Base-by-base conservation (phyloP, 441 rosid genomes). In the Codiaeum variegatum region DNA sequence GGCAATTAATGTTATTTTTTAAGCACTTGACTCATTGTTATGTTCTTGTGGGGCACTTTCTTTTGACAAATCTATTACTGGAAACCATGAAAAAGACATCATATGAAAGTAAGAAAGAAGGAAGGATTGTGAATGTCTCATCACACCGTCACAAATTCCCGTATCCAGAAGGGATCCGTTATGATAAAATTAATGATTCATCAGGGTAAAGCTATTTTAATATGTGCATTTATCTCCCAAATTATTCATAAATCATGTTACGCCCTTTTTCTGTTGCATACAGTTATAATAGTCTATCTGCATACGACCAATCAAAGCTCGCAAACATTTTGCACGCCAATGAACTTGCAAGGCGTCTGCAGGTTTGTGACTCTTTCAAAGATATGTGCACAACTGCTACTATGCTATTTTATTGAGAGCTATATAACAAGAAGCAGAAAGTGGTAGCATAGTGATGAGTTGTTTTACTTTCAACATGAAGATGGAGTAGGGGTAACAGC, bases 221-320 rank as follows among this genome's bases (percentile, higher is more conserved):
- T 66, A 10, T 40, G 44, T 40, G 60, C 6, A 3, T 76, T 66
- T 34, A 31, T 60, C 46, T 71, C 28, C 72, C 21, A 29, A 62
- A 58, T 40, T 73, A 60, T 73, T 69, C 26, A 11, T 72, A 40
- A 13, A 40, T 40, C 44, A 40, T 11, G 11, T 5, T 42, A 62
- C 49, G 74, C 51, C 51, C 49, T 54, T n/a, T 52, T 68, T 16
- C 44, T 40, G 44, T 40, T 40, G 44, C 13, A 0, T 60, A 28
- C 83, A 90, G 95, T 73, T 90, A 88, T 73, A 70, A 12, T 59
- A 75, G 71, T 23, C 54, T 69, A 46, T 71, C 38, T 18, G 90
- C 87, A 21, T 88, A 85, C 71, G 87, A 82, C 28, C 91, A 88
- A 67, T 86, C 92, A 10, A 90, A 90, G 85, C 94, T 90, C 38